These are phyloP conservation scores for Lathyrus oleraceus DNA, from an alignment of 306 rosid genomes.

Conservation along the genomic window DNA sequence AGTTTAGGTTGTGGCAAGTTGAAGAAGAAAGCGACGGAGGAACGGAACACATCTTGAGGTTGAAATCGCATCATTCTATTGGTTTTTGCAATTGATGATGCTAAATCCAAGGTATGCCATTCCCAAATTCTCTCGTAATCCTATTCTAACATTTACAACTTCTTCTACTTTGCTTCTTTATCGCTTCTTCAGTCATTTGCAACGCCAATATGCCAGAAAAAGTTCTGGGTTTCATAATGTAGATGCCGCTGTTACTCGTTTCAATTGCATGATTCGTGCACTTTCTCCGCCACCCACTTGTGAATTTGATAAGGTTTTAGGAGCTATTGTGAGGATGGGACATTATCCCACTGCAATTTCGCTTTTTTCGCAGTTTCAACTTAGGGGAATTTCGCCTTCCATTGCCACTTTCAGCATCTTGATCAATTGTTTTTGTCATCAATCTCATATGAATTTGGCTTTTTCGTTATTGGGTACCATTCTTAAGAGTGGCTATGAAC, in stretches of 20 bases:
- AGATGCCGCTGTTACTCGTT: constrained; percentile 30
- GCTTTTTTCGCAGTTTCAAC: constrained; percentile 27
- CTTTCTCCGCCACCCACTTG: constrained; percentile 30
- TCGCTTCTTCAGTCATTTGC: constrained; percentile 35
- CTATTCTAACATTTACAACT: not conserved
- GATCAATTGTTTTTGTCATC: constrained; percentile 42
- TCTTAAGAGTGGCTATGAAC: constrained; percentile 41
- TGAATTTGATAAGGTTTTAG: constrained; percentile 33
- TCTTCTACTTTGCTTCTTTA: constrained; percentile 1
- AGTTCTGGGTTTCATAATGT: constrained; percentile 19
- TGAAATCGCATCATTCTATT: too few species aligned
- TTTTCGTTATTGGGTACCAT: constrained; percentile 39
- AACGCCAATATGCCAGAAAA: not conserved
- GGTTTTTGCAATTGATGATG: not conserved
- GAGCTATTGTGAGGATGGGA: constrained; percentile 35
- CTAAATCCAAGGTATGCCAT: constrained; percentile 36
- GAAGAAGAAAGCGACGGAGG: too few species aligned
- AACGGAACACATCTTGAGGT: too few species aligned
- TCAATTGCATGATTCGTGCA: constrained; percentile 20
- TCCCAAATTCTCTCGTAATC: constrained; percentile 33
- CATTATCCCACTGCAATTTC: constrained; percentile 40
- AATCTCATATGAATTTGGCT: constrained; percentile 34
- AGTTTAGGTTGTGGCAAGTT: too few species aligned
- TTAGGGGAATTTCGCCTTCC: constrained; percentile 27
- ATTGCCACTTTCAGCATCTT: constrained; percentile 38